Conservation (phyloP, 1,284 basidiomycete genomes). For the Entoloma clypeatum region DNA sequence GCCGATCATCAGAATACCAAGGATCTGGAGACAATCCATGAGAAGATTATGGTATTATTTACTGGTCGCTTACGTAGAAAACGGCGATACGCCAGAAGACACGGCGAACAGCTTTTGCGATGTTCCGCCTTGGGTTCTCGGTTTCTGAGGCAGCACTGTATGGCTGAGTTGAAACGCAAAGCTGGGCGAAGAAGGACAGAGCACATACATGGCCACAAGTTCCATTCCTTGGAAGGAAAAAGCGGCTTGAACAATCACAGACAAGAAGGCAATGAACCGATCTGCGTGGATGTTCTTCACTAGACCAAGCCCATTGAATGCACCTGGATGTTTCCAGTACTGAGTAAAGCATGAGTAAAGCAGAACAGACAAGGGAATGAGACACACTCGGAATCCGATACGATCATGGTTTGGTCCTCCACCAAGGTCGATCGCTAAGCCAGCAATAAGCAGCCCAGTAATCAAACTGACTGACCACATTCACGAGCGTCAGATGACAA, state of each 20-base stretch:
- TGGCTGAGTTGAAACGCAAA: not conserved
- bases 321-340: slow-evolving; percentile 74
- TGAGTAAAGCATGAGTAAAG: slow-evolving; percentile 18
- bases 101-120: slow-evolving; percentile 74
- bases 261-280: slow-evolving; percentile 66
- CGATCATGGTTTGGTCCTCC: slow-evolving; percentile 59
- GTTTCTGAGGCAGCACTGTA: slow-evolving; percentile 68
- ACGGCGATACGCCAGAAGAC: slow-evolving; percentile 78
- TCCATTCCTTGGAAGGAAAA: slow-evolving; percentile 87
- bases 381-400: slow-evolving; percentile 56
- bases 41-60: slow-evolving; percentile 8
- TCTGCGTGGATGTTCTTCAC: slow-evolving; percentile 44
- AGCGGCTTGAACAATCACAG: slow-evolving; percentile 71
- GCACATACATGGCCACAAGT: slow-evolving; percentile 67
- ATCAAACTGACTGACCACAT: slow-evolving; percentile 47
- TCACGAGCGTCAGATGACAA: too few species aligned
- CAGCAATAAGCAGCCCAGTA: slow-evolving; percentile 57
- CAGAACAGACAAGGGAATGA: not conserved
- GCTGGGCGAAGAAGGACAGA: not conserved
- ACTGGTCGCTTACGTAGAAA: slow-evolving; percentile 55
- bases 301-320: slow-evolving; percentile 46
- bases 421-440: slow-evolving; percentile 68
- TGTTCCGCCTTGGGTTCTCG: slow-evolving; percentile 72
- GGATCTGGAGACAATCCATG: slow-evolving; percentile 37
- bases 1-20: slow-evolving; percentile 74